Evolutionary conservation across 768 basidiomycete species (phyloP).

Genomic region (Dictyophora rubrovolvata): DNA sequence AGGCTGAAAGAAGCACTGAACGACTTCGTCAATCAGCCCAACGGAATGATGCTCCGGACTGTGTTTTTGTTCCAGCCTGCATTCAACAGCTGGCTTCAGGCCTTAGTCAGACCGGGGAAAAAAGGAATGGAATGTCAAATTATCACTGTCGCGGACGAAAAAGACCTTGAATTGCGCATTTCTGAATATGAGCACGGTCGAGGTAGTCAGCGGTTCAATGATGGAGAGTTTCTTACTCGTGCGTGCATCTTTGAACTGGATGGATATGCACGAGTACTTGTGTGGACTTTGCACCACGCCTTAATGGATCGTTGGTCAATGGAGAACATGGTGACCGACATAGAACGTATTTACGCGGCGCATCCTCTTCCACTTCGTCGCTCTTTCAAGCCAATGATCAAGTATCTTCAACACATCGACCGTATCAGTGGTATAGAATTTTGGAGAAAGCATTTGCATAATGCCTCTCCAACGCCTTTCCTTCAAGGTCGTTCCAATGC

Average conservation of each 20-base stretch:
- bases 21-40: neutral
- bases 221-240: neutral
- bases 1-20: neutral
- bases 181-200: neutral
- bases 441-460: neutral
- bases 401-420: neutral
- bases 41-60: neutral
- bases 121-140: neutral
- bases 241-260: neutral
- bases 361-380: neutral
- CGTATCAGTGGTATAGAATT: neutral
- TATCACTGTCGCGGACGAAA: neutral
- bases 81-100: neutral
- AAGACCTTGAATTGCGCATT: neutral
- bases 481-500: neutral
- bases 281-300: neutral
- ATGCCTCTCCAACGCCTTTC: neutral
- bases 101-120: neutral
- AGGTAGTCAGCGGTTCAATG: neutral
- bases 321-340: neutral
- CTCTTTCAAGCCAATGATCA: neutral
- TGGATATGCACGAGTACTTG: neutral
- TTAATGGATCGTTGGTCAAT: neutral
- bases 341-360: neutral
- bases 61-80: neutral